Evolutionary conservation across 352 stramenopile genomes (phyloP).

Genomic region (Blastocystis sp.): DNA sequence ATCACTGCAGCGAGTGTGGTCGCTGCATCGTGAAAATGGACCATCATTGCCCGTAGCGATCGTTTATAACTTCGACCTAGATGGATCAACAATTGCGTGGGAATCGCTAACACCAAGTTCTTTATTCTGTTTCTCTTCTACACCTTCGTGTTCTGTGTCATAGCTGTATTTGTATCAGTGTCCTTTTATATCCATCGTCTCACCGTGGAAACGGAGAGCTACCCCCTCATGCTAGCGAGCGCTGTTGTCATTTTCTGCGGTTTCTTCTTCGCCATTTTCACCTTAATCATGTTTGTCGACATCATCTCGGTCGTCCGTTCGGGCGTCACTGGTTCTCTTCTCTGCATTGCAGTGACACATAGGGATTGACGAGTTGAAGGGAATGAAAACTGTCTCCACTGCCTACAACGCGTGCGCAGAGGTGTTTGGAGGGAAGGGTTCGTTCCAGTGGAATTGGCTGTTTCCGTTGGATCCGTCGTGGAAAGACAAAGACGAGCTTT

Average conservation of each 20-base stretch:
- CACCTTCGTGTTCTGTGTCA: conserved; percentile 35
- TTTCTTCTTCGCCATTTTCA: conserved; percentile 28
- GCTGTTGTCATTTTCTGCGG: background rate
- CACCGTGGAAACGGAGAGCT: background rate
- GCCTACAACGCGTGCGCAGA: background rate
- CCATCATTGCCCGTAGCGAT: conserved; percentile 60
- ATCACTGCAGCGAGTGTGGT: conserved; percentile 61
- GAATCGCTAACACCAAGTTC: conserved; percentile 34
- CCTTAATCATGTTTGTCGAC: background rate
- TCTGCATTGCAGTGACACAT: background rate
- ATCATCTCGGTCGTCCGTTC: background rate
- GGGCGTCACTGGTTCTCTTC: background rate
- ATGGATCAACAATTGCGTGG: conserved; percentile 56
- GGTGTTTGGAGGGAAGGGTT: conserved; percentile 44
- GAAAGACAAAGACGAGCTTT: background rate
- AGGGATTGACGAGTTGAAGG: conserved; percentile 45
- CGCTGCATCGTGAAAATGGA: conserved; percentile 61
- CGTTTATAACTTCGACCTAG: background rate
- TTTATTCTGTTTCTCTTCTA: conserved; percentile 54
- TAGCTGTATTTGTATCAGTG: background rate
- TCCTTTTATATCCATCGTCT: conserved; percentile 38
- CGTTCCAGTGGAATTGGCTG: conserved; percentile 8
- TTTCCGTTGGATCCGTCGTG: background rate
- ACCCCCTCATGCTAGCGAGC: background rate
- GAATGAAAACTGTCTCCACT: background rate